Conservation (phyloP, 2,329 filamentous ascomycete genomes). For the Talaromyces sp. region DNA sequence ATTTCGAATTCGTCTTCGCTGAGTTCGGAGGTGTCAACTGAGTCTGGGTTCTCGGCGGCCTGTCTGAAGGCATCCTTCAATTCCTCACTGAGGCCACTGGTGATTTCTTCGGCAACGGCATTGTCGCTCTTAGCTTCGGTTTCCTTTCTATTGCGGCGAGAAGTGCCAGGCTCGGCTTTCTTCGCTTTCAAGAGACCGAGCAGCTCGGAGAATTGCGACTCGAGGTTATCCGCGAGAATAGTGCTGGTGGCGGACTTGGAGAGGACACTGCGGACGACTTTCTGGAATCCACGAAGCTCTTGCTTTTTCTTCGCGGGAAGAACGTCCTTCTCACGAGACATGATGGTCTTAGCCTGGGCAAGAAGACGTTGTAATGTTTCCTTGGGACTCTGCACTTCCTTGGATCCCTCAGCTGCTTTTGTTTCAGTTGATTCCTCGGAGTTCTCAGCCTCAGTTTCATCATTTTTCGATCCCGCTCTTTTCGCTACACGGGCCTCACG, state of each 20-base stretch:
- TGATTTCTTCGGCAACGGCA: constrained; percentile 19
- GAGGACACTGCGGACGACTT: constrained; percentile 61
- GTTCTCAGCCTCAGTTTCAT: constrained; percentile 25
- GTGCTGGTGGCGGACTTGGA: constrained; percentile 49
- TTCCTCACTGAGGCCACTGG: constrained; percentile 23
- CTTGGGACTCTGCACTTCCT: constrained; percentile 39
- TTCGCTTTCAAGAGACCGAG: constrained; percentile 48
- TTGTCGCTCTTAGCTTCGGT: background rate
- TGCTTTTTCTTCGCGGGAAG: constrained; percentile 71
- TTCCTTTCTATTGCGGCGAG: constrained; percentile 21
- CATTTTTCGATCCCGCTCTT: constrained; percentile 24
- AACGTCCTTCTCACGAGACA: constrained; percentile 50
- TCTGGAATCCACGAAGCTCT: constrained; percentile 68
- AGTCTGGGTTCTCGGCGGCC: constrained; percentile 28
- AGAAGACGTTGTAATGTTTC: constrained; percentile 55
- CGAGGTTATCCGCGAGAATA: constrained; percentile 47
- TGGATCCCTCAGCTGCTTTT: constrained; percentile 26
- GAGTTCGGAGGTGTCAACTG: constrained; percentile 44
- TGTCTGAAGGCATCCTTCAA: constrained; percentile 35
- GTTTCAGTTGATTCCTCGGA: constrained; percentile 24
- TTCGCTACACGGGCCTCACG: constrained; percentile 33
- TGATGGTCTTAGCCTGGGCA: constrained; percentile 57
- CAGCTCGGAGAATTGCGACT: constrained; percentile 54
- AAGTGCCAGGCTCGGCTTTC: constrained; percentile 20
- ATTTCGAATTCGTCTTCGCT: constrained; percentile 47